A percentile compares a stretch with the other conserved stretches of the same genome.
These are phyloP conservation scores for Dichotomopilus funicola DNA, from an alignment of 2,329 filamentous ascomycete genomes.

Conservation along the genomic window DNA sequence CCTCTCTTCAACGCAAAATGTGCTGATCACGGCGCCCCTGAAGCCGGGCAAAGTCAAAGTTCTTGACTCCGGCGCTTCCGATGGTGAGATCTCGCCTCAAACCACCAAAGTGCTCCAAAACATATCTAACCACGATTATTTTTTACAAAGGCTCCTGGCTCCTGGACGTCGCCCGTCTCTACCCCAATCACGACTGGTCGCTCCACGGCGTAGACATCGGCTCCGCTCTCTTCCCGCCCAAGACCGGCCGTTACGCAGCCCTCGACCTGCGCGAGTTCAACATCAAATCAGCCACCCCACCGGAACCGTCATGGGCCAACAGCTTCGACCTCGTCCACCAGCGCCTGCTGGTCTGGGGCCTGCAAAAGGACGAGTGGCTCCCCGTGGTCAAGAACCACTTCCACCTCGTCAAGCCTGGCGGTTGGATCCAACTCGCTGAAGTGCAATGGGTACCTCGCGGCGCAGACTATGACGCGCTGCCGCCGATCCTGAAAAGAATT, in stretches of 20 bases:
- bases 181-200: not conserved
- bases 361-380: not conserved
- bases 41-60: not conserved
- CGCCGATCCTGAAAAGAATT: not conserved
- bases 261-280: not conserved
- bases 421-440: constrained; percentile 3
- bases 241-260: not conserved
- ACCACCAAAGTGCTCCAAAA: no score
- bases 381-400: not conserved
- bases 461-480: not conserved
- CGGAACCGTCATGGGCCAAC: not conserved
- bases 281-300: not conserved
- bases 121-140: no score
- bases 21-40: not conserved
- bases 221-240: not conserved
- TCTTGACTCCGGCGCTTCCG: not conserved
- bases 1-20: not conserved
- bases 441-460: not conserved
- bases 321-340: constrained; percentile 2
- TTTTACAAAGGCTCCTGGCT: not conserved
- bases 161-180: not conserved
- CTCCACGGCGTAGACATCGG: constrained; percentile 3
- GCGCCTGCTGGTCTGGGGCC: not conserved
- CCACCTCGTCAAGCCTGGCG: not conserved
- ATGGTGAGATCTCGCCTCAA: no score